Conservation (phyloP, 176 grass and related monocot species). For the Alloteropsis semialata region DNA sequence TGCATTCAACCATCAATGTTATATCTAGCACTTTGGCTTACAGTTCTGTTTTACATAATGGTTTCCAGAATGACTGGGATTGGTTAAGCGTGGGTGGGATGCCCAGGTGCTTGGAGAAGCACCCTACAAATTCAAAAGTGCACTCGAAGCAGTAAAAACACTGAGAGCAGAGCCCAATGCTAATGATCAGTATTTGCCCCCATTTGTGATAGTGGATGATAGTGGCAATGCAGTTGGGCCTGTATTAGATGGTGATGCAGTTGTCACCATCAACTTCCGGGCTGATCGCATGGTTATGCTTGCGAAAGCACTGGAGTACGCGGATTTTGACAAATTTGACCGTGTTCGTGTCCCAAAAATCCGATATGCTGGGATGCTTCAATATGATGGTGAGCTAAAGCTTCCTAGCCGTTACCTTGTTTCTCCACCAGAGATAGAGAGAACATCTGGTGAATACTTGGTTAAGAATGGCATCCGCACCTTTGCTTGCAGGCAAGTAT, state of each 20-base stretch:
- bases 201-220: slow-evolving; percentile 95
- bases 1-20: background rate
- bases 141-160: slow-evolving; percentile 91
- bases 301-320: slow-evolving; percentile 89
- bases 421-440: slow-evolving; percentile 85
- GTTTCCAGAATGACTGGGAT: slow-evolving; percentile 84
- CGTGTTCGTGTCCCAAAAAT: slow-evolving; percentile 87
- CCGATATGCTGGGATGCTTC: slow-evolving; percentile 92
- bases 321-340: slow-evolving; percentile 93
- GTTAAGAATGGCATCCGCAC: slow-evolving; percentile 89
- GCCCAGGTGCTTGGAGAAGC: slow-evolving; percentile 98
- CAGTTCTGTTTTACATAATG: background rate
- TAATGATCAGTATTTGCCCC: slow-evolving; percentile 87
- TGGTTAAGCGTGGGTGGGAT: slow-evolving; percentile 98
- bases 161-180: slow-evolving; percentile 63
- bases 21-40: background rate
- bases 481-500: slow-evolving; percentile 98
- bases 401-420: slow-evolving; percentile 84
- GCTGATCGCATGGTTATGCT: slow-evolving; percentile 98
- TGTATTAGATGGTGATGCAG: slow-evolving; percentile 93
- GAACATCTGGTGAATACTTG: slow-evolving; percentile 99
- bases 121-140: slow-evolving; percentile 74
- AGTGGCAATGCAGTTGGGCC: slow-evolving; percentile 84
- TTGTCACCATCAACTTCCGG: slow-evolving; percentile 93
- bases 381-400: slow-evolving; percentile 93